These are phyloP conservation scores for Schizosaccharomyces cryophilus DNA, from an alignment of 805 yeast species.

Conservation along the genomic window DNA sequence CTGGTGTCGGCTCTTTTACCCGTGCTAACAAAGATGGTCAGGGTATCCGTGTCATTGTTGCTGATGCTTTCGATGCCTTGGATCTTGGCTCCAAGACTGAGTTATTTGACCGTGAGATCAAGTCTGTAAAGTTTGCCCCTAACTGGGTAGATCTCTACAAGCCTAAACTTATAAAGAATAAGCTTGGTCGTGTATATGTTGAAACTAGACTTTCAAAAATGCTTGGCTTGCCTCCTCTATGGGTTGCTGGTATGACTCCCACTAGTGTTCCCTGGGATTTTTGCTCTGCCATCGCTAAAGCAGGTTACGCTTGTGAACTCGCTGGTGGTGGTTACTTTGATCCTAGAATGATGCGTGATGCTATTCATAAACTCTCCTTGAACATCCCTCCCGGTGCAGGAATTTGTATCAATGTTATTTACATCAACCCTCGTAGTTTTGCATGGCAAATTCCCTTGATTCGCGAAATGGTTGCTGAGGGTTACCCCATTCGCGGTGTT, in stretches of 20 bases:
- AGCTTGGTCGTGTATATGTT: slow-evolving; percentile 41
- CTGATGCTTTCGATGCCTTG: slow-evolving; percentile 68
- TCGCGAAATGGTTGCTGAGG: slow-evolving; percentile 64
- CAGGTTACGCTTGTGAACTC: slow-evolving; percentile 91
- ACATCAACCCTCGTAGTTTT: slow-evolving; percentile 90
- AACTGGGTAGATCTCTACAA: slow-evolving; percentile 78
- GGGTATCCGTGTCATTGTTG: slow-evolving; percentile 81
- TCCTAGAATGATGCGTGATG: slow-evolving; percentile 43
- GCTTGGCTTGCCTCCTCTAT: slow-evolving; percentile 80
- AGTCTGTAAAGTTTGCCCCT: slow-evolving; percentile 52
- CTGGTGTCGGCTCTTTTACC: slow-evolving; percentile 88
- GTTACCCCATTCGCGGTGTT: slow-evolving; percentile 86
- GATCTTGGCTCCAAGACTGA: slow-evolving; percentile 94
- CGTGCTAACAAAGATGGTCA: slow-evolving; percentile 97
- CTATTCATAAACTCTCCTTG: slow-evolving; percentile 48
- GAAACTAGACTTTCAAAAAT: slow-evolving; percentile 85
- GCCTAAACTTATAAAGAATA: slow-evolving; percentile 62
- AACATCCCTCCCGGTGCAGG: slow-evolving; percentile 66
- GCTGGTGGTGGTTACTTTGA: slow-evolving; percentile 97
- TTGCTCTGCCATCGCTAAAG: slow-evolving; percentile 77
- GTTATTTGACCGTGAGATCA: slow-evolving; percentile 44
- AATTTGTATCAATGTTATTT: slow-evolving; percentile 73
- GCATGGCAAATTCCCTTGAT: slow-evolving; percentile 98
- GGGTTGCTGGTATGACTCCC: slow-evolving; percentile 99
- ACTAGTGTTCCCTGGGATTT: slow-evolving; percentile 86